Conservation (phyloP, 495 filamentous ascomycete species). For the Talaromyces stipitatus region DNA sequence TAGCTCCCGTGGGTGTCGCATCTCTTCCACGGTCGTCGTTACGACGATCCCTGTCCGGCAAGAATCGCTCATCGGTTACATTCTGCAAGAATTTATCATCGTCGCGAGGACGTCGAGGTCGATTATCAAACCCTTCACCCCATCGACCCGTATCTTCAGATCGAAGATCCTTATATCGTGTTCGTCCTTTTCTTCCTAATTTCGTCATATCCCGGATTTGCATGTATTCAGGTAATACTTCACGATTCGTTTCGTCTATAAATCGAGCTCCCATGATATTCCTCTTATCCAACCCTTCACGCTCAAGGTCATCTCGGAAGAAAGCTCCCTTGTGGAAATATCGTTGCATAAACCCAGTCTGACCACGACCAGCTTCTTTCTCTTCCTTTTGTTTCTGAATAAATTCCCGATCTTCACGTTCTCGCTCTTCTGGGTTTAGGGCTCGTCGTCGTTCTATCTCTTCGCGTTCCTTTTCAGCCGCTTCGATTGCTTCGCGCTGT, state of each 20-base stretch:
- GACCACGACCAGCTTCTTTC: constrained; percentile 67
- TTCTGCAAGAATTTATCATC: constrained; percentile 29
- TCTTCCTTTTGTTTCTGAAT: constrained; percentile 77
- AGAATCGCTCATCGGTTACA: constrained; percentile 62
- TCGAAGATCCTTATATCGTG: constrained; percentile 81
- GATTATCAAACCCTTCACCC: constrained; percentile 53
- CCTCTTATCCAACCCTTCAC: constrained; percentile 62
- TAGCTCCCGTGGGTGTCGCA: constrained; percentile 39
- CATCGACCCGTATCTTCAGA: constrained; percentile 88
- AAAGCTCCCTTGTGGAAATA: constrained; percentile 97
- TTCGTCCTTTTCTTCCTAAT: constrained; percentile 85
- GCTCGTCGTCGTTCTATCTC: constrained; percentile 86
- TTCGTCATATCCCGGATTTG: constrained; percentile 92
- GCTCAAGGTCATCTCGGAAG: constrained; percentile 72
- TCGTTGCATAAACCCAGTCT: constrained; percentile 89
- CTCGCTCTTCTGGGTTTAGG: constrained; percentile 78
- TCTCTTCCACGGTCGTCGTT: constrained; percentile 21
- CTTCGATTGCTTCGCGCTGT: constrained; percentile 77
- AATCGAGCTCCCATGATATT: constrained; percentile 76
- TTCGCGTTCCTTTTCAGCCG: constrained; percentile 73
- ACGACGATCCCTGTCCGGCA: constrained; percentile 46
- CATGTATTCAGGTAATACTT: constrained; percentile 83
- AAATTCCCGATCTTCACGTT: constrained; percentile 75
- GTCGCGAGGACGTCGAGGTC: constrained; percentile 26
- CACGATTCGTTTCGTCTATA: constrained; percentile 69